Base-by-base conservation (phyloP, 2,329 filamentous ascomycete genomes). In the Clarireedia paspali region DNA sequence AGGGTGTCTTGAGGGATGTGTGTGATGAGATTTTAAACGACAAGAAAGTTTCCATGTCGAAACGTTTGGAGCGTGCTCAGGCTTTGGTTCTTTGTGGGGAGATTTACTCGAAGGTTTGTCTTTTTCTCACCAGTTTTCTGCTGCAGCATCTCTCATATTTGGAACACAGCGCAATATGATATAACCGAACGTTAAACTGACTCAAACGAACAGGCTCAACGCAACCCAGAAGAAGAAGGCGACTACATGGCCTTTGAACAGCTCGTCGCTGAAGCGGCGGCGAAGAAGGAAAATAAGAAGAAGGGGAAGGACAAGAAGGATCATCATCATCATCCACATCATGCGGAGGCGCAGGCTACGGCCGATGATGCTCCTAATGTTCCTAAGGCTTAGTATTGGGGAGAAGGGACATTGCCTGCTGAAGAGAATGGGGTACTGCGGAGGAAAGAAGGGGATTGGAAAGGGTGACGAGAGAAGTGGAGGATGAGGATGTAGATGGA, bases 181-280 rank as follows among this genome's bases (percentile, higher is more conserved):
- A 20, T 20, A 20, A 20, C 20, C 20, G 20, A 20, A 20, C 20
- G 20, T 20, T 20, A 20, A 34, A 9, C 30, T 34, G 5, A 34
- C 10, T 9, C 30, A 12, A 34, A 4, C 2, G 10, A 1, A 48
- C 63, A 96, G 91, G 89, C 92, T 42, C 81, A 88, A 71, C 85
- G 94, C 60, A 87, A 92, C 54, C 87, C 92, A 44, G 94, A 99
- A 62, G 94, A 99, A 75, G 94, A 99, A 73, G 92, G 94, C 62
- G 94, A 97, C 67, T 97, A 95, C 74, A 95, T 99, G 83, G 91
- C 92, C 15, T 99, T 99, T 65, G 94, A 99, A 72, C 91, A 97
- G 73, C 84, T 99, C 55, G 95, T 99, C 72, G 91, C 94, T 50
- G 94, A 99, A 70, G 92, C 92, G 4, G 91, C 91, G 56, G 87